Evolutionary conservation across 1,139 yeast species (phyloP), one percentile per base, ranked within the genome.

Genomic region (Yamadazyma sp.): DNA sequence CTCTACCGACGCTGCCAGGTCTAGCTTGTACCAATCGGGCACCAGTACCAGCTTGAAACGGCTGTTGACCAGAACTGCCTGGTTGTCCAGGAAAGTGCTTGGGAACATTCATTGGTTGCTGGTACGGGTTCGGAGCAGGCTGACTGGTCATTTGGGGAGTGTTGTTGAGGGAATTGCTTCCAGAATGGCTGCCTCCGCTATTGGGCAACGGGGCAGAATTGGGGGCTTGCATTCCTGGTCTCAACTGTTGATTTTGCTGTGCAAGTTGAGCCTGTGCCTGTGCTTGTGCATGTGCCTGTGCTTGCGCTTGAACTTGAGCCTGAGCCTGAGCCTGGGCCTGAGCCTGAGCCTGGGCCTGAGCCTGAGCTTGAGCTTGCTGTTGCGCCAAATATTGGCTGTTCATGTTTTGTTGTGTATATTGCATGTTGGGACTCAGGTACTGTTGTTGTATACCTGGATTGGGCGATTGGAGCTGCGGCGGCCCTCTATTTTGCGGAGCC

Each of bases 71-170:
- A 7, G 33, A 6, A n/a, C 27, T 21, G 10, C 16, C 13, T 2
- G 31, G 30, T 12, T 14, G 31, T 6, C 17, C 16, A 9, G 22
- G 15, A 16, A 15, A 33, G 14, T 28, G 22, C 23, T 35, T 20
- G 15, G 31, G 24, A 15, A 21, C 7, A 9, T 30, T 29, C 35
- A 31, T 27, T 11, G 29, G 37, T 12, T 35, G 39, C n/a, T 28
- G 41, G n/a, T 31, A 28, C 3, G 27, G 31, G 13, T 35, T 34
- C 6, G 45, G 42, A 10, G 39, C 38, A 2, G 57, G 49, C 37
- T 53, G 62, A 34, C 50, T 51, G 5, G 51, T 50, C 55, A 62
- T 53, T 34, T 56, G 67, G 1, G 66, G 68, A 1, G 66, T 59
- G 26, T 56, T 63, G 5, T 52, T 54, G 23, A 51, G 56, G 7